Percentiles rank a stretch among this genome's conserved stretches.
These are phyloP conservation scores for Pseudogymnoascus sp. DNA, from an alignment of 2,329 filamentous ascomycete genomes.

Conservation along the genomic window DNA sequence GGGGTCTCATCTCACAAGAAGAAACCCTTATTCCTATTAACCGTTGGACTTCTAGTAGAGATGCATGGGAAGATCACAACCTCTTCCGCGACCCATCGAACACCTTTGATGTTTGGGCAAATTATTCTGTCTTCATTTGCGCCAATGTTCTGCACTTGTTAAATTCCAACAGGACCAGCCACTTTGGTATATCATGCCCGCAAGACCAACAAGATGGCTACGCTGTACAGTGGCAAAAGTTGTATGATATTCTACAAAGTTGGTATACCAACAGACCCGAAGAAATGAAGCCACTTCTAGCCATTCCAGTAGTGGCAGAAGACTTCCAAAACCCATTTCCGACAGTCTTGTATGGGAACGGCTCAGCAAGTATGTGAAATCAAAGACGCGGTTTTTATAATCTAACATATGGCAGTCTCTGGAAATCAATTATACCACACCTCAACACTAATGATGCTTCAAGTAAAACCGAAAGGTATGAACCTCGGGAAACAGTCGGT, in stretches of 20 bases:
- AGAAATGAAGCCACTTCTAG: conserved; percentile 32
- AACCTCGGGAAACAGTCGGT: conserved; percentile 23
- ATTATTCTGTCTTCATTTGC: conserved; percentile 42
- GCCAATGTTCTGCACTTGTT: conserved; percentile 38
- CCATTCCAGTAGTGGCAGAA: conserved; percentile 26
- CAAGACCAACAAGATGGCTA: conserved; percentile 19
- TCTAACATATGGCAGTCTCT: conserved; percentile 21
- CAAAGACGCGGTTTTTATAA: neutral
- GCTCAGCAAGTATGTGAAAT: conserved; percentile 3
- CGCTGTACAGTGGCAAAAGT: conserved; percentile 31
- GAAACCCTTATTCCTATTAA: conserved; percentile 41
- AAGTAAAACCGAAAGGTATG: conserved; percentile 26
- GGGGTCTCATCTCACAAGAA: conserved; percentile 44
- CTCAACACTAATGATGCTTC: conserved; percentile 26
- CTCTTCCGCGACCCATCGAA: conserved; percentile 29
- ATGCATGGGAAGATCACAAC: conserved; percentile 21
- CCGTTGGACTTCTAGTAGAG: conserved; percentile 35
- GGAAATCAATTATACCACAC: conserved; percentile 31
- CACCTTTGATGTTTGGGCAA: conserved; percentile 41
- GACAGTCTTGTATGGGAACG: conserved; percentile 15
- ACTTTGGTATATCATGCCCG: neutral
- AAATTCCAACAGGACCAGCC: neutral
- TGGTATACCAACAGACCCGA: conserved; percentile 34
- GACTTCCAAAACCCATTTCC: conserved; percentile 21
- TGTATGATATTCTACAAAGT: conserved; percentile 34